Conservation (phyloP, 2,329 filamentous ascomycete species). For the Macrophomina pseudophaseolina region DNA sequence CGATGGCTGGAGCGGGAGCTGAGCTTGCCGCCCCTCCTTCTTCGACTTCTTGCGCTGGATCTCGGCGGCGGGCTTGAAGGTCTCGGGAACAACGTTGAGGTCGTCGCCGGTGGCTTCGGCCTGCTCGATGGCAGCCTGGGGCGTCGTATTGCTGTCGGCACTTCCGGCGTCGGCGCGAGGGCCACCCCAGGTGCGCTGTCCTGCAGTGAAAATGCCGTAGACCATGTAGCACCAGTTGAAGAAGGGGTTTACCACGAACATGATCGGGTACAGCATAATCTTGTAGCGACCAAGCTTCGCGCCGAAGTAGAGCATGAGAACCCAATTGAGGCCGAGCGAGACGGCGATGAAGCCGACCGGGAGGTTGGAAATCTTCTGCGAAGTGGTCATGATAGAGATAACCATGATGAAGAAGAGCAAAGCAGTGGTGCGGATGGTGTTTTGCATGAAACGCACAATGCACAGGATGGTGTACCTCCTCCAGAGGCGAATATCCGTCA, state of each 20-base stretch:
- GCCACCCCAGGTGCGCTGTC: conserved; percentile 93
- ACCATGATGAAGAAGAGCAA: conserved; percentile 94
- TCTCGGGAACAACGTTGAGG: conserved; percentile 85
- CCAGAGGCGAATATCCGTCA: conserved; percentile 93
- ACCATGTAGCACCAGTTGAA: conserved; percentile 99
- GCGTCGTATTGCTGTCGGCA: conserved; percentile 76
- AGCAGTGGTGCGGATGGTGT: conserved; percentile 93
- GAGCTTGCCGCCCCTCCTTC: conserved; percentile 51
- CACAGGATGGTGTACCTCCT: conserved; percentile 86
- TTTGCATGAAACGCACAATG: conserved; percentile 88
- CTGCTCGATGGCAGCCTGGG: conserved; percentile 81
- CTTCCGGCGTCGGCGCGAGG: conserved; percentile 86
- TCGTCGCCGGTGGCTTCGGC: conserved; percentile 83
- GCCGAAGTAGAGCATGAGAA: conserved; percentile 96
- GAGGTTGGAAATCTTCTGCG: conserved; percentile 75
- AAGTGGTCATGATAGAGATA: conserved; percentile 82
- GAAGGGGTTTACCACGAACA: conserved; percentile 95
- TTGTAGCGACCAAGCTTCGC: conserved; percentile 86
- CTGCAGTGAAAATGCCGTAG: conserved; percentile 93
- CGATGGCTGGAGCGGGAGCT: conserved; percentile 73
- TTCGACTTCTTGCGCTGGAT: conserved; percentile 46
- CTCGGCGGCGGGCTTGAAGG: conserved; percentile 67
- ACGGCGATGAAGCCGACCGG: conserved; percentile 94
- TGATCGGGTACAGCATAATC: conserved; percentile 91
- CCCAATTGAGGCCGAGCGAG: conserved; percentile 90